Conservation (phyloP, 2,329 filamentous ascomycete species). For the Cytospora piceicola region DNA sequence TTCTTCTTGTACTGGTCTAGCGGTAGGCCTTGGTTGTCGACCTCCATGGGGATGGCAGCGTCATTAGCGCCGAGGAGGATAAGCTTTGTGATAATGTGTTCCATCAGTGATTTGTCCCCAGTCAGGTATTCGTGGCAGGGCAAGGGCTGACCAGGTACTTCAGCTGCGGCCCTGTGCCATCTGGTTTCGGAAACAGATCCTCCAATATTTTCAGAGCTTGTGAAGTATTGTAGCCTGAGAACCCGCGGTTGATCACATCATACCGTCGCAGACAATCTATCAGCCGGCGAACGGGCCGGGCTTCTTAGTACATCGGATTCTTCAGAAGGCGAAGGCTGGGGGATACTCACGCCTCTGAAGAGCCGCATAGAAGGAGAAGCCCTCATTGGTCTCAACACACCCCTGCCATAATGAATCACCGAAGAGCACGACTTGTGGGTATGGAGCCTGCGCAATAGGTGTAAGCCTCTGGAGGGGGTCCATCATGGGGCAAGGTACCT, state of each 20-base stretch:
- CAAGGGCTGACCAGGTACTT: conserved; percentile 63
- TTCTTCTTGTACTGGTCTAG: conserved; percentile 77
- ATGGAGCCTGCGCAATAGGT: conserved; percentile 48
- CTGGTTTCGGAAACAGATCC: conserved; percentile 70
- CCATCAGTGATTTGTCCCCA: neutral
- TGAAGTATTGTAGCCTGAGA: conserved; percentile 82
- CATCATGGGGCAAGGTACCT: neutral
- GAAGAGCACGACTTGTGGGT: conserved; percentile 80
- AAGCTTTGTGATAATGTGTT: conserved; percentile 50
- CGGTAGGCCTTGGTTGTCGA: conserved; percentile 74
- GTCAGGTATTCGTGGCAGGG: neutral
- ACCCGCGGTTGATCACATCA: conserved; percentile 87
- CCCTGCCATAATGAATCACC: conserved; percentile 87
- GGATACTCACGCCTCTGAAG: conserved; percentile 66
- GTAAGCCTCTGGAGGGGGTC: neutral
- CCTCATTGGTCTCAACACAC: conserved; percentile 62
- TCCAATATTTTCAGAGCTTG: conserved; percentile 73
- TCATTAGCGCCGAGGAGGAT: conserved; percentile 93
- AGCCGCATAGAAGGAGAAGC: conserved; percentile 75
- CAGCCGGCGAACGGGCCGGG: neutral
- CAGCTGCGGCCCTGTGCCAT: conserved; percentile 60
- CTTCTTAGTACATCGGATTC: neutral
- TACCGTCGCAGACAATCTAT: conserved; percentile 75
- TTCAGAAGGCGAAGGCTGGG: neutral
- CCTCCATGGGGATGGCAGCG: conserved; percentile 67